Base-by-base conservation (phyloP, 2,329 filamentous ascomycete genomes). In the Ploettnerulaceae sp. region DNA sequence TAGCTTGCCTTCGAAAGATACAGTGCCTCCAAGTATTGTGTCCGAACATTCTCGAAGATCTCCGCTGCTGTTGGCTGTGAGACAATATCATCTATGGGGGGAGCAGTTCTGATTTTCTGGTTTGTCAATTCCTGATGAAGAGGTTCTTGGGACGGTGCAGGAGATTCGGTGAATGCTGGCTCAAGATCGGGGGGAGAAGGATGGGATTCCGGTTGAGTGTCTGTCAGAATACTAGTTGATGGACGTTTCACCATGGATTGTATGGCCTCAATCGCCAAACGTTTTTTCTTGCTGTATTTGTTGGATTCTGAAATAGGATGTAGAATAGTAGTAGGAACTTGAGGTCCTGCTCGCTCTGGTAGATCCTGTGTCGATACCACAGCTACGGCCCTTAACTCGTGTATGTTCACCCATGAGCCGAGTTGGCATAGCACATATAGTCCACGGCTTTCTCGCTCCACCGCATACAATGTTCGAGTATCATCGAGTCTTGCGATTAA, bases 351-450 rank as follows among this genome's bases (percentile, higher is more conserved):
- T 39, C 63, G 58, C 45, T 61, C 62, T 28, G 63, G 49, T 33
- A 65, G 45, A 20, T 62, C 57, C 20, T 59, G 57, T 50, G 66
- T 72, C 11, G 69, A 68, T 2, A 69, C 72, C 0, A 75, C 77
- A 29, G 79, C 76, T 29, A 70, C 64, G 8, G 64, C 61, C 18
- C 67, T 66, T 21, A 89, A 67, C 5, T 71, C 67, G 26, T 74
- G 71, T 41, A 84, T 61, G 51, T 81, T 75, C 17, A 86, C 72
- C 82, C 84, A 87, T 15, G 69, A 65, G 2, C 79, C 82, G 33
- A 93, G 68, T 57, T 77, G 81, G 64, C 82, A 89, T 20, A 88
- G 62, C 8, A 78, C 76, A 62, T 86, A 90, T 3, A 84, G 69
- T 1, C 75, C 74, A 36, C 68, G 65, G 12, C 72, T 69, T 26